Evolutionary conservation across 441 rosid genomes (phyloP).

Genomic region (Dalechampia spathulata): DNA sequence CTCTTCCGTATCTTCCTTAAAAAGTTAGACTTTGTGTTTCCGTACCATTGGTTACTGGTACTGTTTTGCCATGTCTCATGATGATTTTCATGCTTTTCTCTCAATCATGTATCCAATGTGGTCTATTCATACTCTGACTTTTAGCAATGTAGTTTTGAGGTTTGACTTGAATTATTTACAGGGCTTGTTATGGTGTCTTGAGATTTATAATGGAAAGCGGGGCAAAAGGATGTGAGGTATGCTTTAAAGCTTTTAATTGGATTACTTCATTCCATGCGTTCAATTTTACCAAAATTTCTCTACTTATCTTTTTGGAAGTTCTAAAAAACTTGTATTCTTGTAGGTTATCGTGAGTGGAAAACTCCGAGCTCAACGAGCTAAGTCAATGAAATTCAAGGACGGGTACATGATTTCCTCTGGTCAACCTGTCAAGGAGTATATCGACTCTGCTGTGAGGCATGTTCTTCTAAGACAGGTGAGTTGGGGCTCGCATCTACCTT

Average conservation of each 20-base stretch:
- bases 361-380: slow-evolving; percentile 58
- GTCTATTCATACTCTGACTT: too few relatives aligned
- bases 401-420: slow-evolving; percentile 83
- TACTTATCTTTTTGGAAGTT: not conserved
- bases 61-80: not conserved
- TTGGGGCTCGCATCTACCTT: not conserved
- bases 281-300: too few relatives aligned
- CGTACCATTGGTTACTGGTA: too few relatives aligned
- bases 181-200: slow-evolving; percentile 68
- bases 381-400: slow-evolving; percentile 73
- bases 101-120: too few relatives aligned
- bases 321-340: not conserved
- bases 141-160: not conserved
- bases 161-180: slow-evolving; percentile 2
- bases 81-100: not conserved
- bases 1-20: too few relatives aligned
- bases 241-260: not conserved
- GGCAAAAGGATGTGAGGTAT: slow-evolving; percentile 73
- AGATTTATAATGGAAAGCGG: slow-evolving; percentile 71
- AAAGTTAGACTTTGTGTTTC: too few relatives aligned
- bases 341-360: slow-evolving; percentile 64
- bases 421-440: slow-evolving; percentile 64
- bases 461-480: slow-evolving; percentile 62
- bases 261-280: too few relatives aligned
- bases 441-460: slow-evolving; percentile 62